Evolutionary conservation across 768 basidiomycete species (phyloP), one percentile per base, ranked within the genome.

Genomic region (Phylloporus sp.): DNA sequence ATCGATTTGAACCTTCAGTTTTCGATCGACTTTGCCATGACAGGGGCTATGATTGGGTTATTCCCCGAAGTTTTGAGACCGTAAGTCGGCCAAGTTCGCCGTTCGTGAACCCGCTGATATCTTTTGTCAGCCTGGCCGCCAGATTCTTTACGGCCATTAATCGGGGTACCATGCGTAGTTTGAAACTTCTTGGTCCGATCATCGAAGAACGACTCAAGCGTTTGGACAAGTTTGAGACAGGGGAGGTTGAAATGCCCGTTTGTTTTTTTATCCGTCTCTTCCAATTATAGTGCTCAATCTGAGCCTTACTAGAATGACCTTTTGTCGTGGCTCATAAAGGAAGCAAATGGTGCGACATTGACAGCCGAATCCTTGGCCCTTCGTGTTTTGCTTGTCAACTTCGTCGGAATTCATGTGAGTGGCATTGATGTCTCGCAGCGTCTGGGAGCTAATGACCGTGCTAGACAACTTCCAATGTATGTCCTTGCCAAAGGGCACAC

Each of bases 31-130:
- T 60, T 71, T n/a, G 12, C 61, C 8, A 53, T 27, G 3, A 60
- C 47, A 11, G 62, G 57, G 0, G 11, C 28, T 8, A 7, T 63
- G 6, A 47, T 75, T 26, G 55, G 51, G 3, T 18, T 63, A 10
- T 65, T 73, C 23, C 77, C 76, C 5, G 24, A 46, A 0, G 59
- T 68, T 23, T 24, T 75, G 43, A 61, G 55, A 47, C 69, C 64
- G 72, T 77, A 43, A 7, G 61, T 52, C 12, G 20, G 2, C 5
- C 6, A 3, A 12, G 38, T 22, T 10, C 20, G 1, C 6, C 12
- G 10, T 22, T 20, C 18, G 22, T 4, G 34, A 4, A 39, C 22
- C 5, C 8, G 27, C 24, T 11, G n/a, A 11, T n/a, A 2, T 16
- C 16, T 39, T 20, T 38, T 15, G 24, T 11, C 36, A 69, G 67